These are phyloP conservation scores for Haematococcus sp. DNA, from an alignment of 139 green algal species.

Conservation along the genomic window DNA sequence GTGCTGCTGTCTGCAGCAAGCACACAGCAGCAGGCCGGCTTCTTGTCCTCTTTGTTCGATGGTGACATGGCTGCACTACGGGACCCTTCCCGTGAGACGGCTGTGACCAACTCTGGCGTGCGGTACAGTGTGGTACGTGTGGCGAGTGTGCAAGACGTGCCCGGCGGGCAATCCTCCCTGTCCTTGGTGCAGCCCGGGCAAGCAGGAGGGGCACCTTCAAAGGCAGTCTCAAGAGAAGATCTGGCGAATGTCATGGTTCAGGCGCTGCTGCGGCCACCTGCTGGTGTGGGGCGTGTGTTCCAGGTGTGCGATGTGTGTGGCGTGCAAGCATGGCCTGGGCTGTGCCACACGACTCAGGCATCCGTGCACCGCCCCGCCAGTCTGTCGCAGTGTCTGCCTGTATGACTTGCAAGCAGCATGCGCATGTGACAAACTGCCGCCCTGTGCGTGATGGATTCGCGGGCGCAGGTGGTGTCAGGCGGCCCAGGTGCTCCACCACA, in stretches of 20 bases:
- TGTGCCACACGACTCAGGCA: too few species aligned
- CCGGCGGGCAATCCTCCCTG: background rate
- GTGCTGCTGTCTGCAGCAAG: too few species aligned
- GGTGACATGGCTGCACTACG: constrained; percentile 6
- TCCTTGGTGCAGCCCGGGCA: background rate
- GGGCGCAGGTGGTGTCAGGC: too few species aligned
- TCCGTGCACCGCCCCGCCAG: too few species aligned
- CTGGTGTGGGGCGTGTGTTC: background rate
- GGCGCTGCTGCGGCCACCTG: background rate
- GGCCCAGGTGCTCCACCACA: too few species aligned
- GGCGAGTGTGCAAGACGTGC: background rate
- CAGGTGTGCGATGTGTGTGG: background rate
- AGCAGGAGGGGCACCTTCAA: background rate
- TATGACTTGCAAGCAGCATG: too few species aligned
- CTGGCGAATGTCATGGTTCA: background rate
- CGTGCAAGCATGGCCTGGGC: too few species aligned
- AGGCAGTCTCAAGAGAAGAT: background rate
- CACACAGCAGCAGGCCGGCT: too few species aligned
- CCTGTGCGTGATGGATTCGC: too few species aligned
- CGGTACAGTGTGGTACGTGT: constrained; percentile 28
- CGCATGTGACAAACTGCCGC: too few species aligned
- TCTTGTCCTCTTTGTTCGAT: too few species aligned
- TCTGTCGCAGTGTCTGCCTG: too few species aligned
- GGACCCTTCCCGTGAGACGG: constrained; percentile 9
- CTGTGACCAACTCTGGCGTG: background rate